Evolutionary conservation across 1,284 basidiomycete species (phyloP).

Genomic region (Chalciporus sp.): DNA sequence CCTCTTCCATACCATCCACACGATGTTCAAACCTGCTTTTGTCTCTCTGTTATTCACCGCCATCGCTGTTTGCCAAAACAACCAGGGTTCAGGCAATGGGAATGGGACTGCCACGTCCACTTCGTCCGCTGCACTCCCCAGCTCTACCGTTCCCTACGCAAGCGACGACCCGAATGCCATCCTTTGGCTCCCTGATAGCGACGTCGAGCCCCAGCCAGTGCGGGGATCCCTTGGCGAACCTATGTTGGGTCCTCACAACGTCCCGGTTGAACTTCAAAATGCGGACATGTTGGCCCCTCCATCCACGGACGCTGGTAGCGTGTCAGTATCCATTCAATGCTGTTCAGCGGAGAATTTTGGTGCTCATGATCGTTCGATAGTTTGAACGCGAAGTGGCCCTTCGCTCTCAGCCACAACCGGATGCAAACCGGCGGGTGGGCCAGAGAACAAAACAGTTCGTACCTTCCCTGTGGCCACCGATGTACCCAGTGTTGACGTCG

Average conservation of each 20-base stretch:
- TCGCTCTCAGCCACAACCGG: slow-evolving; percentile 68
- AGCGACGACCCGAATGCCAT: slow-evolving; percentile 54
- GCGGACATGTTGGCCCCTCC: slow-evolving; percentile 69
- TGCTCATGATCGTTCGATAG: slow-evolving; percentile 32
- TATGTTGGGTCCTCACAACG: slow-evolving; percentile 60
- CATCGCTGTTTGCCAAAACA: not conserved
- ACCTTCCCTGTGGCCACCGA: not conserved
- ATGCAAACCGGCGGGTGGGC: slow-evolving; percentile 76
- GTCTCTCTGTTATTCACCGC: slow-evolving; percentile 4
- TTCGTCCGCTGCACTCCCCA: slow-evolving; percentile 1
- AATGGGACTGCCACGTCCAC: slow-evolving; percentile 1
- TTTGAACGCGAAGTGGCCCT: slow-evolving; percentile 71
- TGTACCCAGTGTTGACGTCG: not conserved
- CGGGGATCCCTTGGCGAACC: slow-evolving; percentile 50
- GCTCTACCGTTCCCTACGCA: slow-evolving; percentile 49
- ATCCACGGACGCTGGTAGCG: slow-evolving; percentile 62
- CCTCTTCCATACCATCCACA: not conserved
- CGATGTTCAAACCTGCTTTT: slow-evolving; percentile 7
- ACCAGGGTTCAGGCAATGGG: no score
- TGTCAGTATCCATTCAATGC: slow-evolving; percentile 44
- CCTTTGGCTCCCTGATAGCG: slow-evolving; percentile 39
- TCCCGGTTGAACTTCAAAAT: slow-evolving; percentile 54
- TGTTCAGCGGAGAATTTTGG: not conserved
- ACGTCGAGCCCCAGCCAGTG: slow-evolving; percentile 37
- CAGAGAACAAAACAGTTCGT: slow-evolving; percentile 63